Base-by-base conservation (phyloP, 495 filamentous ascomycete genomes). In the Cercophora scortea region DNA sequence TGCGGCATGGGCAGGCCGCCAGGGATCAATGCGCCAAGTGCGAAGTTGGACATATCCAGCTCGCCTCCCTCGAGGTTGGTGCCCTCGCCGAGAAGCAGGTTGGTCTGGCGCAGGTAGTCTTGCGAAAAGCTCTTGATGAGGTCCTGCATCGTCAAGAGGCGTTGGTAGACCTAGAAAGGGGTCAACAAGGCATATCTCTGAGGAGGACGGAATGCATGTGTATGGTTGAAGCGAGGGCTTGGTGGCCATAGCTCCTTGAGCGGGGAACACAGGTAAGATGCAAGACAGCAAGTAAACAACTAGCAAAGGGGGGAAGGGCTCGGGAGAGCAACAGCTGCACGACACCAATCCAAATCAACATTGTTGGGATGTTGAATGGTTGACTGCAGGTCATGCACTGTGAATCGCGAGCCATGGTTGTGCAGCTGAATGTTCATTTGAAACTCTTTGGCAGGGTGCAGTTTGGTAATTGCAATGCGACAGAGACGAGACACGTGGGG, bases 41-140 rank as follows among this genome's bases (percentile, higher is more conserved):
- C 63, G 53, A 79, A 71, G 40, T 77, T 72, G 53, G 78, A 62
- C 34, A 74, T 69, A 48, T 82, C 81, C 49, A 83, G 71, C 42
- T 71, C 70, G 47, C 70, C 63, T 60, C 59, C 49, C 18, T 76
- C 77, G 45, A 76, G 61, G 41, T 53, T 68, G 50, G 65, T 66
- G n/a, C 78, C 80, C 55, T 83, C 80, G 49, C 79, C 82, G 35
- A 94, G 80, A 40, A 94, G 77, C 9, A 83, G 82, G 58, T 89
- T 88, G 60, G 85, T 87, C 67, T 94, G 88, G 58, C 84, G 81
- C 58, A 93, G 75, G 67, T 93, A 95, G 50, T 89, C 86, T 60
- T 80, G 77, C 50, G 85, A 84, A 50, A 92, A 78, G 47, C 83
- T 82, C 57, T 81, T 79, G 67, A 90, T 83, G 45, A 87, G 78